Base-by-base conservation (phyloP, 306 rosid genomes). In the Aeschynomene evenia region DNA sequence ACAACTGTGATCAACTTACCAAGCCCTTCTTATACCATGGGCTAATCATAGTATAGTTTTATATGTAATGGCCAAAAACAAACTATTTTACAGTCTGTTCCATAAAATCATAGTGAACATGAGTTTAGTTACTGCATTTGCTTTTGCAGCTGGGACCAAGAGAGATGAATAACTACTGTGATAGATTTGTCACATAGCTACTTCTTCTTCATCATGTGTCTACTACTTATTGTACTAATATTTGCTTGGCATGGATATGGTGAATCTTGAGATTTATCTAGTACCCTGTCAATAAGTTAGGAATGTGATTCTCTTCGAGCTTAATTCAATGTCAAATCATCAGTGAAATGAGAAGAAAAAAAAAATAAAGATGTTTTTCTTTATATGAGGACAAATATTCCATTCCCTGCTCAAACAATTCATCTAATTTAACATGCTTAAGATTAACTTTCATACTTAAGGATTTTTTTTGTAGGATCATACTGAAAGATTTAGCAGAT, bases 21-120 rank as follows among this genome's bases (percentile, higher is more conserved):
- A 50, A 81, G 86, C 52, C 95, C 97, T 79, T 86, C 97, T 73
- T 94, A 94, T 86, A 85, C 89, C 73, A 94, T 91, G 96, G 99
- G 99, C 63, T 94, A 85, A 80, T 73, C 15, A 11, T 82, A 68
- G 73, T 43, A 31, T 34, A 51, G 48, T 23, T n/a, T n/a, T n/a
- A 50, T 39, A 39, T 29, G 31, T 9, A 9, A n/a, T 14, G 21
- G 26, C 16, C 2, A 42, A 43, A 16, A 21, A 9, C 42, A 33
- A 42, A n/a, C n/a, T n/a, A n/a, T n/a, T 66, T 61, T 56, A 46
- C 26, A 36, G 18, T 21, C 2, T n/a, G 26, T 64, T 33, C 22
- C 53, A 36, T 54, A 15, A 73, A 43, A 43, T 50, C 68, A 61
- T 60, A 62, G 46, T 36, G 54, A 57, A 66, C 63, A 24, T 39